phyloP scores from a whole-genome alignment of 345 rosid genomes.

The Euphorbia tirucalli region DNA sequence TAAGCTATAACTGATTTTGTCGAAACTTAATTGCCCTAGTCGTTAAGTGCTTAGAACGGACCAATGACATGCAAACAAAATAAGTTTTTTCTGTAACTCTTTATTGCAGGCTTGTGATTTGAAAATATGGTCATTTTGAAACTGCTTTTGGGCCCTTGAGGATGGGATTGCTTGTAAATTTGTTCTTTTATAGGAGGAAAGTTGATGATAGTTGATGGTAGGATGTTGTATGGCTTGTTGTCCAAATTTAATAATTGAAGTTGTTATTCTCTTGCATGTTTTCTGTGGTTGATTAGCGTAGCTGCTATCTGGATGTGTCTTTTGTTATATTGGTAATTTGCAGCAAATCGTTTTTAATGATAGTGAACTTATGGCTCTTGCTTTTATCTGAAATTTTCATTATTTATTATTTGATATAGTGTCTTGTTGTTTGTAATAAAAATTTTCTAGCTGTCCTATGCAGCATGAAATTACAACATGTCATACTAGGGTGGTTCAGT shows the following conservation, averaged over 20 bases:
- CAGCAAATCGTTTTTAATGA: no score
- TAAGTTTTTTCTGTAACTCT: neutral
- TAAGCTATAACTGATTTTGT: neutral
- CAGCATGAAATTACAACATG: no score
- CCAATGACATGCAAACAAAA: neutral
- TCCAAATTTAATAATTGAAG: neutral
- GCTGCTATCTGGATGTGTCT: neutral
- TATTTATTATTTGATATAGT: neutral
- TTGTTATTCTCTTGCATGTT: slow-evolving; percentile 2
- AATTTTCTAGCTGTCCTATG: no score
- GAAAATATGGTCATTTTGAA: neutral
- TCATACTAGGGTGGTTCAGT: neutral
- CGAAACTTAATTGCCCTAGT: neutral
- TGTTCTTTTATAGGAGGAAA: neutral
- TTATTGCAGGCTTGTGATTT: neutral
- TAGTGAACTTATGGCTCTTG: no score
- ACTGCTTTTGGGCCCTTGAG: neutral
- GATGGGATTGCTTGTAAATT: neutral
- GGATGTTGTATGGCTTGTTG: neutral
- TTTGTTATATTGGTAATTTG: no score
- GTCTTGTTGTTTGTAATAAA: neutral
- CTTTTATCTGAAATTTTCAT: neutral
- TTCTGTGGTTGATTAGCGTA: neutral
- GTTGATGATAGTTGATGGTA: neutral
- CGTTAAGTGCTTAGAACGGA: neutral